Base-by-base conservation (phyloP, 2,329 filamentous ascomycete species). In the Sarocladium oryzae region DNA sequence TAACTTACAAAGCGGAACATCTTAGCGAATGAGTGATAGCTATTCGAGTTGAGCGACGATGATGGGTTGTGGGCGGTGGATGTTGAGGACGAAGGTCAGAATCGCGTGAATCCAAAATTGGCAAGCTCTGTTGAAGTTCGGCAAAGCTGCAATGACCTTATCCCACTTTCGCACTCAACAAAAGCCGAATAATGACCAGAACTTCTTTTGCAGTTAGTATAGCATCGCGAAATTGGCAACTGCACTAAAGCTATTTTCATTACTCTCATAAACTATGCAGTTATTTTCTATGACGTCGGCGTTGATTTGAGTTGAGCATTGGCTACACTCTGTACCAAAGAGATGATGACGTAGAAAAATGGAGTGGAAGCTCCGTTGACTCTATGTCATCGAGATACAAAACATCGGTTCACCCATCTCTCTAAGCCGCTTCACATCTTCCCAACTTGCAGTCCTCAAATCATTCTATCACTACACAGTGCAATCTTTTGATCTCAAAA, bases 1-100 rank as follows among this genome's bases (percentile, higher is more conserved):
- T 13, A 15, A 43, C 72, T 64, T 63, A 75, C 73, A 52, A 76
- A 75, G 40, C 71, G 66, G 55, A 76, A 75, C 73, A 76, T 75
- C 24, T 54, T 70, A 61, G 52, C 36, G 32, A 21, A 18, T 32
- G 24, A 45, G n/a, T 45, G 40, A 30, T 18, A 28, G 21, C 9
- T 26, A 4, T 4, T 26, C n/a, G 21, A 4, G 40, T n/a, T n/a
- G 28, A 30, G 7, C 13, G 28, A 30, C 28, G 7, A 7, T 30
- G 28, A 30, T 30, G 28, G 28, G 24, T 28, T 20, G 43, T 4
- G 9, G 24, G 11, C 28, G 13, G 21, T 32, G 4, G 43, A 48
- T 7, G 43, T 45, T 45, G 40, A 45, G 13, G 7, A n/a, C 16
- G 13, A 7, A 40, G 4, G 15, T 21, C 16, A 16, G 23, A 18